Evolutionary conservation across 768 basidiomycete species (phyloP), one percentile per base, ranked within the genome.

Genomic region (Porpolomopsis calyptriformis): DNA sequence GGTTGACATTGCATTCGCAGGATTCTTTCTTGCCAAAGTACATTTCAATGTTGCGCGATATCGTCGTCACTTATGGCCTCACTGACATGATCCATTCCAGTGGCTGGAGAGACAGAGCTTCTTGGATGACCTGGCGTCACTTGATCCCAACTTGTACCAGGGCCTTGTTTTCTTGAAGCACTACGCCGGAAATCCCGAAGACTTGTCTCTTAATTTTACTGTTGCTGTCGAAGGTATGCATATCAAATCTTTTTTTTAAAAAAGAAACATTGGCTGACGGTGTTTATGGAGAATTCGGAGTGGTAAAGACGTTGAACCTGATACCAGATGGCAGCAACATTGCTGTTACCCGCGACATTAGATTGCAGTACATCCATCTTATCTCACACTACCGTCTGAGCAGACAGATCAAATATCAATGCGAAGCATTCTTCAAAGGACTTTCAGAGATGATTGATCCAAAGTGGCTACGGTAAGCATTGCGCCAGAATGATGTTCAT

Each of bases 81-180:
- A n/a, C 23, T 42, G 16, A 12, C 25, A 39, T 16, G 37, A 26
- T 29, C n/a, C 40, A 33, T 16, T 31, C 1, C 54, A 88, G 87
- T 97, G 88, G 92, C 74, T 98, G 0, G 90, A 87, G 19, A 80
- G 82, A 57, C 88, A 93, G 61, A 88, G 84, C 52, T 92, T 87
- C 68, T 68, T 97, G 22, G 93, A 97, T 55, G 94, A 98, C 53
- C 78, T 98, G 2, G 79, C 79, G 0, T 94, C 92, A 3, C 74
- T 97, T 10, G 94, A 97, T 55, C 83, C 82, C 0, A 90, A 94
- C 51, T 68, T 99, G 14, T 99, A 97, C 60, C 82, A 86, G 42
- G 94, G 94, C 0, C 71, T 98, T 1, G 73, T 94, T 38, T 90
- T 86, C 66, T 73, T 99, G 23, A 98, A 98, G 64, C 90, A 93